phyloP scores from a whole-genome alignment of 2,329 filamentous ascomycete genomes.

The Piedraia hortae region DNA sequence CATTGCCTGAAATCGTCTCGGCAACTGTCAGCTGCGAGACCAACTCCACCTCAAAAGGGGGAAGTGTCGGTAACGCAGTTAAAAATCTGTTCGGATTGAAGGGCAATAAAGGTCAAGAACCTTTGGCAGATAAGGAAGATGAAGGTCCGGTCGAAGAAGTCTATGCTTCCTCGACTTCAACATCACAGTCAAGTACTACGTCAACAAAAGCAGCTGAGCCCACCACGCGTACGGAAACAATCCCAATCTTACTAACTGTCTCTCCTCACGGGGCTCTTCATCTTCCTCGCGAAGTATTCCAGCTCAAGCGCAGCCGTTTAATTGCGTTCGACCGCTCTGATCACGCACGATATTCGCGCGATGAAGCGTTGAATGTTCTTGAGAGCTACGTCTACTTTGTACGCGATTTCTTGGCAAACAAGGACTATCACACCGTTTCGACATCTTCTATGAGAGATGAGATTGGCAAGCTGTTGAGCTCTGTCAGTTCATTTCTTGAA shows the following conservation, averaged over 20 bases:
- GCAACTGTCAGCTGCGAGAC: slow-evolving; percentile 68
- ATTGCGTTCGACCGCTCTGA: slow-evolving; percentile 71
- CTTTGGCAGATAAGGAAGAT: slow-evolving; percentile 33
- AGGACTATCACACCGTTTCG: slow-evolving; percentile 40
- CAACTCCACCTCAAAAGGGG: slow-evolving; percentile 41
- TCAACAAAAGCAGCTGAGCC: slow-evolving; percentile 13
- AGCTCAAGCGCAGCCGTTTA: slow-evolving; percentile 35
- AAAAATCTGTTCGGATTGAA: slow-evolving; percentile 94
- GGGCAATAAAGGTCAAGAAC: slow-evolving; percentile 59
- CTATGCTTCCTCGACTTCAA: slow-evolving; percentile 5
- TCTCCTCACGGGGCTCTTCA: slow-evolving; percentile 23
- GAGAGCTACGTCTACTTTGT: slow-evolving; percentile 79
- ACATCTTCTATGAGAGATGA: slow-evolving; percentile 36
- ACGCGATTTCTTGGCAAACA: slow-evolving; percentile 54
- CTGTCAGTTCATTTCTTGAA: slow-evolving; percentile 72
- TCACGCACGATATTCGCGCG: slow-evolving; percentile 42
- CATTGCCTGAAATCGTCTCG: slow-evolving; percentile 50
- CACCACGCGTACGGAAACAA: slow-evolving; percentile 25
- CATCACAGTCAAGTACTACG: neutral
- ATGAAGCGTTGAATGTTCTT: slow-evolving; percentile 77
- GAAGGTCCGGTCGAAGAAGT: slow-evolving; percentile 19
- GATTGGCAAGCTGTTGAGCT: slow-evolving; percentile 40
- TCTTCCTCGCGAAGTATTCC: slow-evolving; percentile 31
- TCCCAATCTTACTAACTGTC: slow-evolving; percentile 22
- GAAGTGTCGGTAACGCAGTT: slow-evolving; percentile 68